Base-by-base conservation (phyloP, 1,139 yeast genomes). In the Geotrichum fermentans region DNA sequence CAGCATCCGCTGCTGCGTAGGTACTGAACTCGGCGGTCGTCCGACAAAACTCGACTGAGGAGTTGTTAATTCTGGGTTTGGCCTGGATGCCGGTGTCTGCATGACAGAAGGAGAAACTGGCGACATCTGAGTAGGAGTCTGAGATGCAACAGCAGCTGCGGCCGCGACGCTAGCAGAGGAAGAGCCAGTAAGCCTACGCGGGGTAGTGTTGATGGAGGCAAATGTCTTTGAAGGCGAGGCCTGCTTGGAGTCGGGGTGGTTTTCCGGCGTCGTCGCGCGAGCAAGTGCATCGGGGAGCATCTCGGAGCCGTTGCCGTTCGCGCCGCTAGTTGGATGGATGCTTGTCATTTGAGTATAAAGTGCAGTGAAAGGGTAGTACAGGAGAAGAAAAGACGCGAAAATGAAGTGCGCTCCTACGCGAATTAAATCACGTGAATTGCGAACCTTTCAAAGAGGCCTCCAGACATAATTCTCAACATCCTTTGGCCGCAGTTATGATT, bases 1-100 rank as follows among this genome's bases (percentile, higher is more conserved):
- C 13, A 47, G 44, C 46, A 39, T 47, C 17, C 50, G 44, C 45
- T 47, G 50, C 26, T 47, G 45, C 18, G 37, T 34, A 3, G 50
- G 45, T 11, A 47, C 45, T 2, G 50, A 39, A 21, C 32, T 47
- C 3, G 50, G 45, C 29, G 50, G 50, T n/a, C 50, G 45, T 8
- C 50, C 50, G 11, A 40, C 46, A 36, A 41, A 37, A 4, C 39
- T 28, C 17, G 49, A 40, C 10, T 22, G 30, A 13, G 40, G 44
- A 10, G 49, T 40, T 14, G 39, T 37, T 22, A 38, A 22, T 36
- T 26, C 43, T 16, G 39, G 17, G 6, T 30, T 29, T 7, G n/a
- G 22, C 18, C 43, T 11, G 17, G 33, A 2, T 14, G 43, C 36
- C 4, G 43, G 43, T 7, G 36, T 40, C 11, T 24, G 16, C 28